Base-by-base conservation (phyloP, 306 rosid genomes). In the Cyclanthera cordifolia region DNA sequence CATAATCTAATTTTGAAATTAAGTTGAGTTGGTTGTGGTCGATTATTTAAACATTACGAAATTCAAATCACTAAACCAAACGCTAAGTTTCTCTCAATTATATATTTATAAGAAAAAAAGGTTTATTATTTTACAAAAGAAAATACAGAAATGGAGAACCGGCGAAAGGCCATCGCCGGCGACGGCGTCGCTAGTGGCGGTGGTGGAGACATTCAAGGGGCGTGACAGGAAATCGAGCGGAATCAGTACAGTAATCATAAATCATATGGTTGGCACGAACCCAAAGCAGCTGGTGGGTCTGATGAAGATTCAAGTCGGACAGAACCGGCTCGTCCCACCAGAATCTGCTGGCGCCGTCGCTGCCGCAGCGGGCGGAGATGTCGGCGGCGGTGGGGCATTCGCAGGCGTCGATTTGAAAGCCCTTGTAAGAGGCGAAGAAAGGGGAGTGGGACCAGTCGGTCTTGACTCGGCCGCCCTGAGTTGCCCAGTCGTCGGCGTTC, bases 401-500 rank as follows among this genome's bases (percentile, higher is more conserved):
- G 2, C 99, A 93, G 2, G 88, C 95, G 10, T 85, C 69, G 59
- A 93, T 86, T 24, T 82, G 74, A 14, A 93, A 93, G n/a, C 75
- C 85, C 74, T 64, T 88, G 83, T 88, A 94, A 0, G 88, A 75
- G 1, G 86, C 95, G 3, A 86, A 7, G 74, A 94, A 94, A 0
- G 99, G 99, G 7, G 95, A 91, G 24, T 90, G 95, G 66, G 87
- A 82, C 99, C 99, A 93, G 69, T 94, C 97, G 3, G 97, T 94
- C 79, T 94, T 94, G 41, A 94, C 86, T 4, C 90, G 75, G 11
- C 99, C 99, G 1, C 99, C 99, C n/a, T 94, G 97, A 0, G 99
- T 94, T n/a, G 97, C 99, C 99, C 97, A 94, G 54, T 94, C 97
- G 14, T 94, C 99, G 0, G 95, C 99, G 15, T 90, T 94, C 99